These are phyloP conservation scores for Euphorbia schlechtendalii DNA, from an alignment of 441 rosid species.

Conservation along the genomic window DNA sequence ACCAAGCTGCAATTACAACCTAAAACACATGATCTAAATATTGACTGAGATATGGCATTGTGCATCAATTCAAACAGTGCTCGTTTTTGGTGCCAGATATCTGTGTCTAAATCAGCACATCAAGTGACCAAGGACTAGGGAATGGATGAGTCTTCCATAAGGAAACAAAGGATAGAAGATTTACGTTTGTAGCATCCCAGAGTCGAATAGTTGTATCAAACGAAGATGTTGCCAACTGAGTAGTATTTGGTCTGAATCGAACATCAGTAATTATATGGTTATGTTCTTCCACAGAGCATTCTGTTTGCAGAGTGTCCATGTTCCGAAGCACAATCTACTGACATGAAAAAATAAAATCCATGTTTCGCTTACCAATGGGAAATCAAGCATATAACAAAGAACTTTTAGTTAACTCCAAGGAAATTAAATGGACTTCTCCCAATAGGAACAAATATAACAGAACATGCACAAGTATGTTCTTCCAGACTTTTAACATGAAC, in stretches of 20 bases:
- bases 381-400: background rate
- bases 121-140: too few species aligned
- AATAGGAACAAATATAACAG: background rate
- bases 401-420: background rate
- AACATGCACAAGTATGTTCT: too few species aligned
- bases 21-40: background rate
- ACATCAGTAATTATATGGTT: slow-evolving; percentile 53
- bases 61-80: background rate
- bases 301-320: slow-evolving; percentile 59
- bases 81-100: slow-evolving; percentile 4
- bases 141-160: too few species aligned
- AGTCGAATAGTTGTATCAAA: slow-evolving; percentile 51
- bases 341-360: slow-evolving; percentile 38
- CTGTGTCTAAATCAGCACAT: slow-evolving; percentile 8
- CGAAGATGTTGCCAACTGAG: slow-evolving; percentile 63
- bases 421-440: background rate
- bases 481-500: too few species aligned
- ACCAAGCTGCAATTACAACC: slow-evolving; percentile 15
- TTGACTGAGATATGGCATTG: background rate
- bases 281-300: slow-evolving; percentile 53
- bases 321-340: slow-evolving; percentile 71
- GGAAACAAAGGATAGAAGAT: slow-evolving; percentile 16
- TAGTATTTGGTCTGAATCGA: slow-evolving; percentile 60
- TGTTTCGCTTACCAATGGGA: slow-evolving; percentile 19
- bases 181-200: slow-evolving; percentile 67